Base-by-base conservation (phyloP, 2,329 filamentous ascomycete genomes). In the Dryadomyces quercivorus region DNA sequence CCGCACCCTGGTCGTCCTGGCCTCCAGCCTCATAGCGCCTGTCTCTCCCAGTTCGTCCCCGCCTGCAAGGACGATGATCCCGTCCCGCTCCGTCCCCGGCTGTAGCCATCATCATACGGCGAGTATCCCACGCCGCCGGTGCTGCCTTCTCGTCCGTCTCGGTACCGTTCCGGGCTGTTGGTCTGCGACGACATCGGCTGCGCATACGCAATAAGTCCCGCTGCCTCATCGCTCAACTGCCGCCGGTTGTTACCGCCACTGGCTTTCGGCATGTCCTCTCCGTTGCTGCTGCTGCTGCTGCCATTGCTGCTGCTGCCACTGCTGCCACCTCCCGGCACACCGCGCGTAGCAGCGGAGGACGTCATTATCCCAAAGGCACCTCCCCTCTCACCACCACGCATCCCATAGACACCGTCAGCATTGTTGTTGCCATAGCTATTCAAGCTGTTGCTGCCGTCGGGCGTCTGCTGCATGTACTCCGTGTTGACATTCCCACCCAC, bases 161-260 rank as follows among this genome's bases (percentile, higher is more conserved):
- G 51, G 42, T 59, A 58, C 20, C 53, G 56, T 50, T 59, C 56
- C 1, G 54, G 54, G 34, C 53, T 56, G 57, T 45, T 20, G 13
- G 48, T 53, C 4, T 52, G 50, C 10, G 21, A 13, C 1, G 64
- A 62, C 55, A 65, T 63, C 20, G 62, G 62, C 58, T 72, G 70
- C 1, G 70, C 70, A 54, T 72, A 63, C 8, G 63, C 61, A 12
- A 67, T 67, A 43, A 67, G 55, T 4, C 61, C 65, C 9, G 63
- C 64, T 2, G 60, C 60, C 50, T 67, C 65, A 46, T 67, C 64
- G 44, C 58, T 61, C 10, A 26, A 48, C 40, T 56, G 56, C 46
- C 55, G 58, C 7, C 58, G 55, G 34, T 38, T 38, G 48, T 13
- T 8, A 26, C 2, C 20, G 12, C 40, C 36, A n/a, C 16, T 15